A percentile compares a stretch with the other conserved stretches of the same genome.
Evolutionary conservation across 73 alveolate species (phyloP).

Genomic region (Paramecium tetraurelia): DNA sequence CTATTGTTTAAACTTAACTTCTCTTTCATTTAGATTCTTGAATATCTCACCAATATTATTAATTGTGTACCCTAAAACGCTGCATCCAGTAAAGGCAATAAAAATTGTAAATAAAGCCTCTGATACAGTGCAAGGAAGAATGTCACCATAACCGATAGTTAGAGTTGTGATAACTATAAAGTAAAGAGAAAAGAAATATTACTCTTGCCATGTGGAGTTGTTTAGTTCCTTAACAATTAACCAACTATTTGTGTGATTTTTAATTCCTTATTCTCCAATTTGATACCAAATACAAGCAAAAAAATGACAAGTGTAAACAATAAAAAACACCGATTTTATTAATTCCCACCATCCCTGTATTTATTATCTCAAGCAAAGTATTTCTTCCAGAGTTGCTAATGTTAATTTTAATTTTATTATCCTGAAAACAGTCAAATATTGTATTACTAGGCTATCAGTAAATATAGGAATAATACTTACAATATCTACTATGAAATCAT

Average conservation of each 20-base stretch:
- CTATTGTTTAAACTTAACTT: neutral
- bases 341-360: neutral
- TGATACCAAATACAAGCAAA: constrained; percentile 2
- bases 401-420: neutral
- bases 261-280: neutral
- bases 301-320: neutral
- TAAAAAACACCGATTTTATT: neutral
- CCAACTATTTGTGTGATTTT: constrained; percentile 15
- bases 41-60: constrained; percentile 49
- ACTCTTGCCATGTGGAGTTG: neutral
- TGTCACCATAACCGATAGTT: constrained; percentile 57
- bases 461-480: neutral
- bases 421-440: neutral
- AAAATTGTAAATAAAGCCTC: constrained; percentile 25
- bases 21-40: neutral
- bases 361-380: neutral
- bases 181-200: constrained; percentile 39
- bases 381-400: neutral
- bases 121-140: neutral
- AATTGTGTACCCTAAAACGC: constrained; percentile 42
- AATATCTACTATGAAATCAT: neutral
- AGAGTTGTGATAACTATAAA: constrained; percentile 24
- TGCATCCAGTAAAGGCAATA: constrained; percentile 31
- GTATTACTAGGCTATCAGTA: neutral
- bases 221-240: neutral